Base-by-base conservation (phyloP, 2,329 filamentous ascomycete genomes). In the Sclerotinia sclerotiorum region DNA sequence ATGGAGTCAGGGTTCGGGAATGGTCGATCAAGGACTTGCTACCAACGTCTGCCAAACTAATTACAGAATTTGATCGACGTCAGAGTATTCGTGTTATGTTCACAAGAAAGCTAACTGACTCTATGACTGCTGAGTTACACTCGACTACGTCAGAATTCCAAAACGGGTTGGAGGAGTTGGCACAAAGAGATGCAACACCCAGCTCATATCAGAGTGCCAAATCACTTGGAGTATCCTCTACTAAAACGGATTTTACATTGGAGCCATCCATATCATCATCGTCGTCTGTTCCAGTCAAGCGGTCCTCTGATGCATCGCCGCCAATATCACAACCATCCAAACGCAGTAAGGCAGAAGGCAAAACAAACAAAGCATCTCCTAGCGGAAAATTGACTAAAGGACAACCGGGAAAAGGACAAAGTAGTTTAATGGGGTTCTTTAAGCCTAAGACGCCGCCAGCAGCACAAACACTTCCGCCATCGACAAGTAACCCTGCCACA, bases 61-160 rank as follows among this genome's bases (percentile, higher is more conserved):
- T 97, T 68, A 90, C 93, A 1, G 94, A 97, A 74, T 98, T 98
- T 73, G 88, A 94, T 76, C 89, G 90, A 69, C 87, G 95, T 27
- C 87, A 87, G 72, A 97, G 83, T 77, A 97, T 99, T 76, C 92
- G 90, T 74, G 93, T 97, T 76, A 98, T 99, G 95, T 97, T 98
- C 77, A 83, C 83, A 69, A 88, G 85, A 73, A 89, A 85, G 73
- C 77, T 46, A 39, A 51, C 46, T 21, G 58, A 11, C 42, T 42
- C 44, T 15, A 46, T 11, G 39, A 5, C 44, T 27, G n/a, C 55
- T 13, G 57, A 46, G 21, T 51, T 56, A 13, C n/a, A 54, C 29
- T 58, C 52, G n/a, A 65, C 21, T 44, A 13, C 5, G 5, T 44
- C 24, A 7, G 42, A 57, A 15, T 3, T 35, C 19, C 17, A 42